Base-by-base conservation (phyloP, 148 eudicot species). In the Dianthus caryophyllus region DNA sequence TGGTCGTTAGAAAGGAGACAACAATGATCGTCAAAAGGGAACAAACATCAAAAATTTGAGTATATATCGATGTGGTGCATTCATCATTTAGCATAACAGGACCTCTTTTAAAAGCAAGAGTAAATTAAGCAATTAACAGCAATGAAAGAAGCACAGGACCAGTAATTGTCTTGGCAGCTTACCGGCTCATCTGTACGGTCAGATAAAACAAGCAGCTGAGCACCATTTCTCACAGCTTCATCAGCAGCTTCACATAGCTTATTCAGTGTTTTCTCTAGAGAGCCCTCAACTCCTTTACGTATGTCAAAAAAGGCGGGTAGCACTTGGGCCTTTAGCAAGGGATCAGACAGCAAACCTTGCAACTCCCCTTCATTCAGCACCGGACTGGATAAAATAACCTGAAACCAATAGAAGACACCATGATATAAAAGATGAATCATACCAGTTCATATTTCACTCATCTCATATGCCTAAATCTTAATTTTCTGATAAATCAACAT, bases 171-270 rank as follows among this genome's bases (percentile, higher is more conserved):
- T 39, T 53, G 44, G 59, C 59, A 61, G 60, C 88, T 76, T 75
- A 94, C 99, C 86, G 85, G 76, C 55, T 90, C 93, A 81, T 94
- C 99, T 64, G 89, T 78, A 74, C 97, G 91, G 80, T 94, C 99
- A 69, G 99, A 90, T 48, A 94, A 85, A 70, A 94, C 78, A 78
- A 94, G 96, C 66, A 94, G 78, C 65, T 94, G 97, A 54, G 85
- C 88, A 72, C 99, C 99, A 84, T 81, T 88, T 88, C 99, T 88
- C 67, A 94, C 99, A 75, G 99, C 99, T 68, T 88, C 99, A 80
- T 94, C 99, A 61, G 99, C 99, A 74, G 93, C 96, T 82, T 94
- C 96, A 81, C 99, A 94, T 12, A 94, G 86, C 79, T 83, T 91
- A 72, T 84, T 21, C 14, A 94, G 79, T 68, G 86, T 78, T 75